phyloP scores from a whole-genome alignment of 2,329 filamentous ascomycete genomes.

The Gyromitra esculenta region DNA sequence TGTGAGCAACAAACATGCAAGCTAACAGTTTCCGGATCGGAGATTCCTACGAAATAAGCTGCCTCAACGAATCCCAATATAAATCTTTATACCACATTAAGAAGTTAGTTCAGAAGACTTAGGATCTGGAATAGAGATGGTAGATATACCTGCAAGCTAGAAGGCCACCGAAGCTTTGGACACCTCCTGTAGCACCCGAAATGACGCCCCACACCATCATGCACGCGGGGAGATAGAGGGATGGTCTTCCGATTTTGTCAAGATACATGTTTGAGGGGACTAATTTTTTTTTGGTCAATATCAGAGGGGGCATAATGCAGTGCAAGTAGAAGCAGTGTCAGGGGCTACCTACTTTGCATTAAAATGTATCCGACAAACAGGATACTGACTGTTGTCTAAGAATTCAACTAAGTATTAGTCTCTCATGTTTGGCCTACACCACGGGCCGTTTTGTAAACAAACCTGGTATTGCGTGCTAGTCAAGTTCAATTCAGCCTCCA shows the following conservation, averaged over 20 bases:
- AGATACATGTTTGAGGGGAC: slow-evolving; percentile 65
- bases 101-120: not conserved
- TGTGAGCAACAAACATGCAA: slow-evolving; percentile 9
- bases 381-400: slow-evolving; percentile 62
- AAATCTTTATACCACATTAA: slow-evolving; percentile 62
- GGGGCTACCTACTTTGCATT: slow-evolving; percentile 58
- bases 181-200: slow-evolving; percentile 68
- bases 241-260: slow-evolving; percentile 66
- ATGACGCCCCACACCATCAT: slow-evolving; percentile 72
- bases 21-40: not conserved
- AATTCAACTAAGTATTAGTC: slow-evolving; percentile 17
- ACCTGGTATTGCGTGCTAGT: slow-evolving; percentile 62
- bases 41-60: slow-evolving; percentile 64
- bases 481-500: slow-evolving; percentile 64
- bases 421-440: not conserved
- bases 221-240: slow-evolving; percentile 65
- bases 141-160: slow-evolving; percentile 61
- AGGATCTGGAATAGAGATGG: not conserved
- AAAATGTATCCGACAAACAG: slow-evolving; percentile 61
- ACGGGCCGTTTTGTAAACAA: not conserved
- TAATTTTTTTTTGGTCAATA: slow-evolving; percentile 54
- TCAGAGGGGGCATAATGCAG: not conserved
- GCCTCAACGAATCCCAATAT: slow-evolving; percentile 72
- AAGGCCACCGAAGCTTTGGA: slow-evolving; percentile 67
- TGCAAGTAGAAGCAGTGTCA: not conserved